Conservation (phyloP, 805 yeast species). For the Alloascoidea africana region DNA sequence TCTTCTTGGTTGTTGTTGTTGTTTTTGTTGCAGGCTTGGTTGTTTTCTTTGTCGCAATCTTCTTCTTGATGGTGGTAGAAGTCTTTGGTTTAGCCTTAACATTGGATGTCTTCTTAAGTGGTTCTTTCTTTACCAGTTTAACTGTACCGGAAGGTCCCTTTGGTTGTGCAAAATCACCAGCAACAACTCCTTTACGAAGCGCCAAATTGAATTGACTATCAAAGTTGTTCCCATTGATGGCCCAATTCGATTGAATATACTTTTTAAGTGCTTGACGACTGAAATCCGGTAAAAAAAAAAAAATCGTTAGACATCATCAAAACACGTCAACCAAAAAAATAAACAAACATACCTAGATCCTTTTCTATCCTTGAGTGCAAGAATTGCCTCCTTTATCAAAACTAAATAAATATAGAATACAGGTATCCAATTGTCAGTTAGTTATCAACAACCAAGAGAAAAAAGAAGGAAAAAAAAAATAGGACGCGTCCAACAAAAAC, state of each 20-base stretch:
- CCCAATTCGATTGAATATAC: slow-evolving; percentile 50
- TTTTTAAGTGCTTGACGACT: slow-evolving; percentile 84
- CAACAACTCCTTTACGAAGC: slow-evolving; percentile 62
- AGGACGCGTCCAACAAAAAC: too few species aligned
- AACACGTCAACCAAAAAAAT: not conserved
- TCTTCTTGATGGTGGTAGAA: slow-evolving; percentile 6
- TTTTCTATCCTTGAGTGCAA: slow-evolving; percentile 51
- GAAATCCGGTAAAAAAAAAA: slow-evolving; percentile 1
- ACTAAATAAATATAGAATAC: not conserved
- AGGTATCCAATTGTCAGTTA: slow-evolving; percentile 10
- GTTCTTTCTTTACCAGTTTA: slow-evolving; percentile 37
- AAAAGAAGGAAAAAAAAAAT: too few species aligned
- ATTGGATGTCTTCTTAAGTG: slow-evolving; percentile 10
- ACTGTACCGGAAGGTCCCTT: slow-evolving; percentile 86
- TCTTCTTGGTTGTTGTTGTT: slow-evolving; percentile 9
- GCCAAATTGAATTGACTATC: slow-evolving; percentile 66
- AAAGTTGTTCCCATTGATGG: slow-evolving; percentile 45
- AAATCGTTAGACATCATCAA: slow-evolving; percentile 3
- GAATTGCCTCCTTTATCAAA: slow-evolving; percentile 30
- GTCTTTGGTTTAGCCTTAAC: slow-evolving; percentile 11
- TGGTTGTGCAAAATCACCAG: slow-evolving; percentile 70
- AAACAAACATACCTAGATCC: slow-evolving; percentile 47
- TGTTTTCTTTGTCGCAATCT: slow-evolving; percentile 10
- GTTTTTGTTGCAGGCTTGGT: slow-evolving; percentile 11
- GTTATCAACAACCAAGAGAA: too few species aligned